These are phyloP conservation scores for Lithospermum erythrorhizon DNA, from an alignment of 257 asterid genomes.

Conservation along the genomic window DNA sequence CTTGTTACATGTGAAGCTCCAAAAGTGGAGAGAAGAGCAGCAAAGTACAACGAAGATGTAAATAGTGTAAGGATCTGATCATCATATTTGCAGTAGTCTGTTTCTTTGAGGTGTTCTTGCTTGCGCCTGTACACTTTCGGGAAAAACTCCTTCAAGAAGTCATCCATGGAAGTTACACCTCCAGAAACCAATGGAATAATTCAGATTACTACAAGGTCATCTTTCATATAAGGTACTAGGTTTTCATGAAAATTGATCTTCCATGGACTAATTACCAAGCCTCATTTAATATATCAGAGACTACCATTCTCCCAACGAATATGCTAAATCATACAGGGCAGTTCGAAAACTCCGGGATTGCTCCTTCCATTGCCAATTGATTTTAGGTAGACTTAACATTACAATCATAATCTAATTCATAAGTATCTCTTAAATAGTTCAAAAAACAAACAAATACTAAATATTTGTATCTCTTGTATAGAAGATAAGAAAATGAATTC, in stretches of 20 bases:
- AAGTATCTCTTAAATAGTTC: neutral
- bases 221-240: too few species aligned
- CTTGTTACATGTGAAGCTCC: slow-evolving; percentile 62
- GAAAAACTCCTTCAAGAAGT: slow-evolving; percentile 59
- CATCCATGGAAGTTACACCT: slow-evolving; percentile 83
- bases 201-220: too few species aligned
- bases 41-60: slow-evolving; percentile 66
- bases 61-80: slow-evolving; percentile 67
- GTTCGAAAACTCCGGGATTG: neutral
- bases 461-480: too few species aligned
- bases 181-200: slow-evolving; percentile 23
- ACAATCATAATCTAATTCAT: neutral
- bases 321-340: neutral
- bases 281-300: too few species aligned
- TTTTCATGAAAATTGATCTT: too few species aligned
- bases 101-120: slow-evolving; percentile 34
- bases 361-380: neutral
- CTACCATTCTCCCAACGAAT: neutral
- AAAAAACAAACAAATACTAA: too few species aligned
- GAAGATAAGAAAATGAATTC: too few species aligned
- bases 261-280: too few species aligned
- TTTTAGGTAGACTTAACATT: neutral
- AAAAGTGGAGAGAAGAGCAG: slow-evolving; percentile 57
- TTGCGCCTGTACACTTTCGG: slow-evolving; percentile 47
- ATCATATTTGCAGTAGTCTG: slow-evolving; percentile 74